A percentile compares a stretch with the other conserved stretches of the same genome.
Conservation (phyloP, 2,329 filamentous ascomycete genomes). For the Paecilomyces formosus region DNA sequence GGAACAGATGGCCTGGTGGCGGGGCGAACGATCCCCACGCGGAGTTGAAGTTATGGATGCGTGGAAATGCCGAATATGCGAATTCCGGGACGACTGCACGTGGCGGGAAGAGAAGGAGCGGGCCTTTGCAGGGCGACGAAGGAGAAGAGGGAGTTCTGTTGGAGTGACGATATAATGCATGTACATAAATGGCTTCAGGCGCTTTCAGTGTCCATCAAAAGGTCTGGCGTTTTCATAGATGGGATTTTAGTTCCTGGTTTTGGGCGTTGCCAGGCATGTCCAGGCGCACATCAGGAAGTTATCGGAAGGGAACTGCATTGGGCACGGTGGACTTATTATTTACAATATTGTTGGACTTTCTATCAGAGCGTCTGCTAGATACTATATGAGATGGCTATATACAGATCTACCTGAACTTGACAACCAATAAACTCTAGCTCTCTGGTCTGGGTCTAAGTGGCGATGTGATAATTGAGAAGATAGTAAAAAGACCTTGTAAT, state of each 20-base stretch:
- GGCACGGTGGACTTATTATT: neutral
- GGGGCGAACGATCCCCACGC: slow-evolving; percentile 60
- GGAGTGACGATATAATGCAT: neutral
- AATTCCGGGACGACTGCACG: slow-evolving; percentile 69
- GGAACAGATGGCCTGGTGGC: slow-evolving; percentile 80
- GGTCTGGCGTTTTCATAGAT: neutral
- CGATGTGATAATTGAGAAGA: too few relatives aligned
- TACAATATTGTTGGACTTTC: neutral
- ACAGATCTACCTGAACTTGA: neutral
- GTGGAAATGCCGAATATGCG: slow-evolving; percentile 79
- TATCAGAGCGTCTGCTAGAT: neutral
- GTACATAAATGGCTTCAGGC: neutral
- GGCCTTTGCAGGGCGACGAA: slow-evolving; percentile 38
- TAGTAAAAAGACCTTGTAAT: too few relatives aligned
- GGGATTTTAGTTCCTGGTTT: neutral
- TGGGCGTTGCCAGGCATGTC: too few relatives aligned
- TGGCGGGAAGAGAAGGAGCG: slow-evolving; percentile 69
- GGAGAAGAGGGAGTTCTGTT: slow-evolving; percentile 8
- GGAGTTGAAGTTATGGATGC: slow-evolving; percentile 80
- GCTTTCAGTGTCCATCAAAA: neutral
- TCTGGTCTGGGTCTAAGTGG: too few relatives aligned
- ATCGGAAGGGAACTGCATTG: neutral
- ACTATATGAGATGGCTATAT: neutral
- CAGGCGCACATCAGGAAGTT: neutral
- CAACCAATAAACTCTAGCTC: too few relatives aligned